phyloP scores from a whole-genome alignment of 2,329 filamentous ascomycete genomes.

The Colletotrichum sp. region DNA sequence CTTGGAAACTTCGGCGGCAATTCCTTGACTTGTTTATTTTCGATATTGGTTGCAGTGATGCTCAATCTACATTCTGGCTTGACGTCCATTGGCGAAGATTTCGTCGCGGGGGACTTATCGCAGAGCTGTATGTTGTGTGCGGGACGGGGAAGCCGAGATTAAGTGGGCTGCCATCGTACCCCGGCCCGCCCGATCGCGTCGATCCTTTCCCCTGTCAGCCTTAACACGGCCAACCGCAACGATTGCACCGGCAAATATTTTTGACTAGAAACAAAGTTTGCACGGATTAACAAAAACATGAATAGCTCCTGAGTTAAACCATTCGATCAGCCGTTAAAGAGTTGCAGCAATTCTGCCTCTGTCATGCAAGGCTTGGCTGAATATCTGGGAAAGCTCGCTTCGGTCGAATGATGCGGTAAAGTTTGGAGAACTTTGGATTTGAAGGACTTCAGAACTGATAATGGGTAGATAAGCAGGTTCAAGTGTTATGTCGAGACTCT shows the following conservation, averaged over 20 bases:
- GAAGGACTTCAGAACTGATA: not conserved
- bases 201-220: not conserved
- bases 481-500: not conserved
- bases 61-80: not conserved
- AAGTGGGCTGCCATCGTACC: not conserved
- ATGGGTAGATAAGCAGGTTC: rapidly evolving
- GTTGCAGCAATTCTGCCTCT: not conserved
- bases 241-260: not conserved
- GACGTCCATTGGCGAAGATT: not conserved
- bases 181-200: not conserved
- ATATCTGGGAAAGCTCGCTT: not conserved
- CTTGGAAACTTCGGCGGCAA: not conserved
- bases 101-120: not conserved
- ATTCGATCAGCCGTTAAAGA: not conserved
- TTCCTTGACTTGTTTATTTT: not conserved
- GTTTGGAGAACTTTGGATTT: not conserved
- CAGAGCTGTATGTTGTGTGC: not conserved
- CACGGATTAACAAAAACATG: not conserved
- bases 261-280: not conserved
- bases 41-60: not conserved
- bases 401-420: not conserved
- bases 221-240: not conserved
- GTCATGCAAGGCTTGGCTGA: not conserved
- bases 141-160: not conserved
- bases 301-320: not conserved